Evolutionary conservation across 2,329 filamentous ascomycete species (phyloP).

Genomic region (Alternaria sp.): DNA sequence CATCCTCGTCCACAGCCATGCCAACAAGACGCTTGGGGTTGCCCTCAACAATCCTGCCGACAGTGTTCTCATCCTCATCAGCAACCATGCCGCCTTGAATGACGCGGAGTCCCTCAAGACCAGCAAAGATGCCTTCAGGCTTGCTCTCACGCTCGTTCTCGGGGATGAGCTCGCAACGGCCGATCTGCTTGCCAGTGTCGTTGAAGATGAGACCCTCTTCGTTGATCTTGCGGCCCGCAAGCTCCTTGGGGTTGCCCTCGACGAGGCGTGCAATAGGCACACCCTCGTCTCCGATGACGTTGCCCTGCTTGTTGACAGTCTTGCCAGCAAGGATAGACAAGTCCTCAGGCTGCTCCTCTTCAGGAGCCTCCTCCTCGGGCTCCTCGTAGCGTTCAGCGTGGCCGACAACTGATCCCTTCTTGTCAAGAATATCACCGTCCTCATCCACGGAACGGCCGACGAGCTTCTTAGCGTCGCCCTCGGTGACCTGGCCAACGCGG

Average conservation of each 20-base stretch:
- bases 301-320: slow-evolving; percentile 58
- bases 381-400: slow-evolving; percentile 65
- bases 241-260: slow-evolving; percentile 68
- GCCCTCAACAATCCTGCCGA: slow-evolving; percentile 63
- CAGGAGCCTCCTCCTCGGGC: slow-evolving; percentile 63
- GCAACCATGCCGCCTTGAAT: slow-evolving; percentile 56
- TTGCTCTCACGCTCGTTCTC: slow-evolving; percentile 65
- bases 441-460: slow-evolving; percentile 58
- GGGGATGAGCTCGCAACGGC: slow-evolving; percentile 70
- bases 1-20: slow-evolving; percentile 66
- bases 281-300: slow-evolving; percentile 58
- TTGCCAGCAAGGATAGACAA: slow-evolving; percentile 55
- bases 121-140: slow-evolving; percentile 59
- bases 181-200: slow-evolving; percentile 73
- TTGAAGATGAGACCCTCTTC: slow-evolving; percentile 75
- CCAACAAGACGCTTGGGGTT: slow-evolving; percentile 66
- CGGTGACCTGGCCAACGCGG: slow-evolving; percentile 56
- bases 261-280: slow-evolving; percentile 67
- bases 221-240: slow-evolving; percentile 73
- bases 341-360: slow-evolving; percentile 53
- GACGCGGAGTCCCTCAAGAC: slow-evolving; percentile 57
- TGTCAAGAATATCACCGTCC: slow-evolving; percentile 60
- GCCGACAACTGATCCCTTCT: slow-evolving; percentile 60
- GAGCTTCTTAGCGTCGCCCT: slow-evolving; percentile 59
- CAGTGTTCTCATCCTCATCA: slow-evolving; percentile 58